Evolutionary conservation across 352 stramenopile species (phyloP), one percentile per base, ranked within the genome.

Genomic region (Phytopythium mirpurense): DNA sequence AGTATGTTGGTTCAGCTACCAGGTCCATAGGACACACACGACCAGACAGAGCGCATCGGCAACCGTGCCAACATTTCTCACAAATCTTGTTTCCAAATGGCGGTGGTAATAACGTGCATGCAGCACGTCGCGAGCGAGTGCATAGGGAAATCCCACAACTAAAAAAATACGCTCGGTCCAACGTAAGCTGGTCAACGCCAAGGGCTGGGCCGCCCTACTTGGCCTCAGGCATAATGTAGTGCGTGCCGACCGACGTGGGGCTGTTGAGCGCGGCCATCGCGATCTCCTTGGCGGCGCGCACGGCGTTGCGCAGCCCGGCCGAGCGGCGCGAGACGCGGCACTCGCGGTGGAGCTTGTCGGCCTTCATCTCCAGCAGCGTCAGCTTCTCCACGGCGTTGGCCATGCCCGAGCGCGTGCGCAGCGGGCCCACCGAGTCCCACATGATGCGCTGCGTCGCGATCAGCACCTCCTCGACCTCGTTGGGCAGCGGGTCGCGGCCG

Each of bases 371-470:
- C 19, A 98, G 75, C 12, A 86, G 69, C 27, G 62, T 62, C 27
- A 98, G 79, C 45, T 88, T 79, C 43, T 95, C 79, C 10, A 96
- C 63, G 1, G 88, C 94, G 23, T 63, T 72, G 14, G 75, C 59
- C 56, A 98, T 84, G 19, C 88, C 89, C 2, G 65, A 63, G 16
- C 66, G 52, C 23, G 82, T 96, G 21, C 94, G 89, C 38, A 97
- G 78, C 3, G 96, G 83, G 9, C 94, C 94, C 1, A 98, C 90
- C 32, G 94, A 74, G 54, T 98, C 88, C 94, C 94, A 98, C 90
- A 98, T 97, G 57, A 94, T 88, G 44, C 66, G 77, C 65, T 88
- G 73, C 45, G 64, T 88, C 21, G 67, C 70, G 50, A 70, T 47
- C 60, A 92, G 68, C 37, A 93, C 66, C 19, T 82, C 66, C 23